Evolutionary conservation across 345 rosid species (phyloP).

Genomic region (Aquilaria yunnanensis): DNA sequence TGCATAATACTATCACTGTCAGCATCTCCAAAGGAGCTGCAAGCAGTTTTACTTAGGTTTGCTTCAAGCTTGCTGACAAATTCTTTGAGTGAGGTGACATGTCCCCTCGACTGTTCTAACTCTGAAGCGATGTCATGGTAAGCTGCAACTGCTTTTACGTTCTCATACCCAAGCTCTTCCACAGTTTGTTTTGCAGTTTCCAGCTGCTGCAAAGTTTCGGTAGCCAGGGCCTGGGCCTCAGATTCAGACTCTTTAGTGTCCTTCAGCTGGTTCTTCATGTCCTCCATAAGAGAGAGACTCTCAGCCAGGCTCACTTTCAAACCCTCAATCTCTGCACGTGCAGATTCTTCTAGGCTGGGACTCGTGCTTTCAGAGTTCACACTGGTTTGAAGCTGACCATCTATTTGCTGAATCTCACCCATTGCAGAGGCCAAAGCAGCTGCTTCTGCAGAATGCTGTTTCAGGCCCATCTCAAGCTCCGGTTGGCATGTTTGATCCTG

Average conservation of each 20-base stretch:
- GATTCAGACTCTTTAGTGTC: slow-evolving; percentile 74
- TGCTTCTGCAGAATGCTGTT: slow-evolving; percentile 45
- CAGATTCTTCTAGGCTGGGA: slow-evolving; percentile 44
- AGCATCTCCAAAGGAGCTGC: slow-evolving; percentile 7
- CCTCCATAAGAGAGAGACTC: slow-evolving; percentile 56
- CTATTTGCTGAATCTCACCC: slow-evolving; percentile 70
- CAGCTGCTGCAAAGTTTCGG: slow-evolving; percentile 64
- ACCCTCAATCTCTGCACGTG: slow-evolving; percentile 47
- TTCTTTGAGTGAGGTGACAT: slow-evolving; percentile 47
- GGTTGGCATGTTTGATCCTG: slow-evolving; percentile 40
- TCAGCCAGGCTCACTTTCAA: slow-evolving; percentile 62
- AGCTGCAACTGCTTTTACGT: slow-evolving; percentile 50
- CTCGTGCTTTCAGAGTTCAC: slow-evolving; percentile 55
- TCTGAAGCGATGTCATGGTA: slow-evolving; percentile 54
- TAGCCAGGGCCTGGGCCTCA: slow-evolving; percentile 53
- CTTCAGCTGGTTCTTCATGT: slow-evolving; percentile 67
- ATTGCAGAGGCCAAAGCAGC: slow-evolving; percentile 52
- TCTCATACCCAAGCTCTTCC: slow-evolving; percentile 57
- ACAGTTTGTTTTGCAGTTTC: slow-evolving; percentile 65
- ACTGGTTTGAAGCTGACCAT: slow-evolving; percentile 54
- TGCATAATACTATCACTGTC: slow-evolving; percentile 19
- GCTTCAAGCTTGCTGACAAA: slow-evolving; percentile 32
- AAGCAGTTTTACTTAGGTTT: slow-evolving; percentile 9
- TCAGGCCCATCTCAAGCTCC: slow-evolving; percentile 51
- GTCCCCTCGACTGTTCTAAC: slow-evolving; percentile 60